Conservation (phyloP, 2,329 filamentous ascomycete species). For the Elsinoe necatrix region DNA sequence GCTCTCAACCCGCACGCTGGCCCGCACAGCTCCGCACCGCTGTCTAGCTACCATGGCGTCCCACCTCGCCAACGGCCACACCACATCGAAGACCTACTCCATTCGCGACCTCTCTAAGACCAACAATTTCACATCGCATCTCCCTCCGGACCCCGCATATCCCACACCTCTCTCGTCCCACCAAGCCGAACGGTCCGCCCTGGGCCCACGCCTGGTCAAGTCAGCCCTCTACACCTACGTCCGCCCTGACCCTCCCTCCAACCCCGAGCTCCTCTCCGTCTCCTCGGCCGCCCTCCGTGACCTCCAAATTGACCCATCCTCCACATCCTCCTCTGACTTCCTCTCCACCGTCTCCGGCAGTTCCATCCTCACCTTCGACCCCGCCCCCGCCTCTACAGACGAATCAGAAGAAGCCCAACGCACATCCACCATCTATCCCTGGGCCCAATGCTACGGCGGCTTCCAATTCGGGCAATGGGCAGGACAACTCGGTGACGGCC, state of each 20-base stretch:
- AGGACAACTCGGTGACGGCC: slow-evolving; percentile 87
- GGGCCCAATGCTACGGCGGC: slow-evolving; percentile 97
- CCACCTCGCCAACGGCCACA: slow-evolving; percentile 29
- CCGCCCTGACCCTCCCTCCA: slow-evolving; percentile 62
- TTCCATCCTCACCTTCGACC: slow-evolving; percentile 67
- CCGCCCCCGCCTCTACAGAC: slow-evolving; percentile 15
- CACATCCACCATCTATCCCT: slow-evolving; percentile 71
- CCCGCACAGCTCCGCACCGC: slow-evolving; percentile 11
- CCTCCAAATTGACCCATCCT: slow-evolving; percentile 62
- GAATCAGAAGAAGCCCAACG: slow-evolving; percentile 48
- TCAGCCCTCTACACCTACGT: slow-evolving; percentile 86
- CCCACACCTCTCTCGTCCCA: slow-evolving; percentile 77
- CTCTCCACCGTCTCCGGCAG: slow-evolving; percentile 72
- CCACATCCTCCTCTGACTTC: slow-evolving; percentile 66
- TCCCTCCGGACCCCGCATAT: slow-evolving; percentile 70
- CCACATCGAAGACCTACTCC: slow-evolving; percentile 27
- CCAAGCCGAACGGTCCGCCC: slow-evolving; percentile 63
- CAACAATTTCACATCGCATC: slow-evolving; percentile 54
- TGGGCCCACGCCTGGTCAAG: slow-evolving; percentile 75
- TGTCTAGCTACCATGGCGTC: slow-evolving; percentile 39
- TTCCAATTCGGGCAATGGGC: slow-evolving; percentile 71
- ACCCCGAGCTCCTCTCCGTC: slow-evolving; percentile 71
- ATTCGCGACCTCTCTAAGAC: slow-evolving; percentile 52
- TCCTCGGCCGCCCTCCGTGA: slow-evolving; percentile 72
- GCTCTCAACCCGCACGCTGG: slow-evolving; percentile 18